Base-by-base conservation (phyloP, 768 basidiomycete species). In the Xerocomus potaroensis region DNA sequence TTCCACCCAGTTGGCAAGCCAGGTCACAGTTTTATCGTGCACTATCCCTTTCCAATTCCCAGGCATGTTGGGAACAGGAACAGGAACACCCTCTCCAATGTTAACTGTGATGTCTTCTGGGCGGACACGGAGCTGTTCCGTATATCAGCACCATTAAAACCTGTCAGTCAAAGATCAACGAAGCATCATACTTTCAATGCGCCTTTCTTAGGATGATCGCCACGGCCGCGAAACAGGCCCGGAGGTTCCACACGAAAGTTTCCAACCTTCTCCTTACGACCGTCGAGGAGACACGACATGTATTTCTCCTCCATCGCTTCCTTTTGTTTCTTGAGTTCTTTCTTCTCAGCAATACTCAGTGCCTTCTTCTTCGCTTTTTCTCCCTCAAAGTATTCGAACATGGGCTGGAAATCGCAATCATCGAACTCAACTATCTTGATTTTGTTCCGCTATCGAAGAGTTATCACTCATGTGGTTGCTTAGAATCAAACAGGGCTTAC, bases 161-260 rank as follows among this genome's bases (percentile, higher is more conserved):
- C 36, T 35, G 37, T 39, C 21, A 44, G 37, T 36, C 32, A 15
- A 36, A 30, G 6, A 31, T 33, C 29, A 31, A 22, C 4, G 9
- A 7, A 41, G 14, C 21, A 19, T 61, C 72, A 61, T 59, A 91
- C 94, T 78, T 98, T 98, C 41, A 96, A 74, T 32, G 84, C 83
- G 15, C 96, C 96, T 66, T 97, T 98, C 78, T 87, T 94, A 1
- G 96, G 96, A 68, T 99, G 96, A 58, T 97, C 93, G 44, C 96
- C 96, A 54, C 96, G 93, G 51, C 96, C 96, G 66, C 96, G 75
- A 71, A 98, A 99, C 41, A 98, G 71, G n/a, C 95, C 94, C 22
- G 96, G 96, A 64, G 96, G 96, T 76, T 99, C 96, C 42, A 97
- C 84, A 55, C 93, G 79, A 75, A 98, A 98, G 71, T 98, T 99